Conservation (phyloP, 176 grass and related monocot genomes). For the Coix lacrymajobi region DNA sequence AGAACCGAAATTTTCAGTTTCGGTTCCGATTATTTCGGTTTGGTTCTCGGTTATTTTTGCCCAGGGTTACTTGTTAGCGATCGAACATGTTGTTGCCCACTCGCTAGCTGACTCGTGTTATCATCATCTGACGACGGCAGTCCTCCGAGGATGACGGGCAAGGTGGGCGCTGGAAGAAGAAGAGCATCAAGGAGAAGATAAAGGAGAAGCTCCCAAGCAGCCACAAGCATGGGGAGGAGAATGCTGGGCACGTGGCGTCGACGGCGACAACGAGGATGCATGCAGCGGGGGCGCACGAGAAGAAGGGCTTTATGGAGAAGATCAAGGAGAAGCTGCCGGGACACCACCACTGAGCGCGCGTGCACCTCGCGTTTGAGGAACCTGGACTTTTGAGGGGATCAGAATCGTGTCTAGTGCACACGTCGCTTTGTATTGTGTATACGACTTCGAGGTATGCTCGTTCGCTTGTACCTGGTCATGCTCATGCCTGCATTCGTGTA, state of each 20-base stretch:
- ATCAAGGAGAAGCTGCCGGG: constrained; percentile 88
- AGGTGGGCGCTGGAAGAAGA: constrained; percentile 68
- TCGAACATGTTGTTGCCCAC: too few species aligned
- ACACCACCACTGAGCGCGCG: constrained; percentile 42
- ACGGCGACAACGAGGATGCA: constrained; percentile 13
- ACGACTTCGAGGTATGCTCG: too few species aligned
- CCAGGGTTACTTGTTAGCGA: too few species aligned
- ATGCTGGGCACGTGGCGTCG: neutral
- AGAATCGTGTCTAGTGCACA: too few species aligned
- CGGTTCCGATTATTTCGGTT: too few species aligned
- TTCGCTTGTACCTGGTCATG: too few species aligned
- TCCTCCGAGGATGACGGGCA: constrained; percentile 72
- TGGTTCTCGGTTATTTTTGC: too few species aligned
- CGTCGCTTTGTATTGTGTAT: too few species aligned
- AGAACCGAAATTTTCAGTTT: too few species aligned
- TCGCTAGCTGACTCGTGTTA: neutral
- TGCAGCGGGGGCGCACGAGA: constrained; percentile 42
- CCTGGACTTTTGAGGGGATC: too few species aligned
- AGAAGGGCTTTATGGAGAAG: constrained; percentile 82
- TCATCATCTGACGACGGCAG: neutral
- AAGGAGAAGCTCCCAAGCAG: constrained; percentile 70
- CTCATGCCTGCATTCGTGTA: neutral
- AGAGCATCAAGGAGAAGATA: constrained; percentile 74
- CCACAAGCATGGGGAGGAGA: constrained; percentile 42
- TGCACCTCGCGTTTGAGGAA: neutral